Evolutionary conservation across 1,139 yeast genomes (phyloP), one percentile per base, ranked within the genome.

Genomic region (Candida tetrigidarum): DNA sequence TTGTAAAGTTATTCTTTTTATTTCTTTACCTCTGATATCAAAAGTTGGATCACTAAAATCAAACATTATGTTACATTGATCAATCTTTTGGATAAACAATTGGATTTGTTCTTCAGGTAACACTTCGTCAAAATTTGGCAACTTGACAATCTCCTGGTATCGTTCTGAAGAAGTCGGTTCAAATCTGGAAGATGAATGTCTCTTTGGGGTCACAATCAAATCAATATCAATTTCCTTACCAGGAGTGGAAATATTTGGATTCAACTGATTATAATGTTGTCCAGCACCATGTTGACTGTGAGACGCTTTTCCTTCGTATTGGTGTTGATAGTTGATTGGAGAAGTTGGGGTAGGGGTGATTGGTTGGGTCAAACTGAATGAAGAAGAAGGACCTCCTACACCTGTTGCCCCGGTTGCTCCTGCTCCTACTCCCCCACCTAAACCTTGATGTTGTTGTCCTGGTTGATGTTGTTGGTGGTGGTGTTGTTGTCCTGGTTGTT

Each of bases 41-140:
- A 84, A 83, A 10, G 96, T 86, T 6, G 98, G 96, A 65, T 93
- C 98, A 59, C 83, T 81, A 62, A 93, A 93, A 69, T 93, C 97
- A 71, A 93, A 93, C 74, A 93, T 83, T 35, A 91, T 83, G 63
- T 89, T 90, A 73, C 99, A 93, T 67, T 95, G 99, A 58, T 91
- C 96, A 46, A 92, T 84, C 60, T 93, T 93, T 57, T 86, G 87
- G 45, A 92, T 70, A 60, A 93, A 93, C 53, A 93, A 76, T 29
- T 86, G 86, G 41, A 85, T 81, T 56, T 91, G 91, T 60, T 88
- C 93, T 52, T 86, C 91, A 1, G 95, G 89, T 18, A 89, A 81
- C 16, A 93, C 97, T 58, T 92, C 97, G 55, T 90, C 95, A 61
- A 93, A 92, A 45, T 81, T 78, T 6, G 99, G 98, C 47, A 95